phyloP scores from a whole-genome alignment of 2,329 filamentous ascomycete genomes.

The Trichoderma brevicompactum region DNA sequence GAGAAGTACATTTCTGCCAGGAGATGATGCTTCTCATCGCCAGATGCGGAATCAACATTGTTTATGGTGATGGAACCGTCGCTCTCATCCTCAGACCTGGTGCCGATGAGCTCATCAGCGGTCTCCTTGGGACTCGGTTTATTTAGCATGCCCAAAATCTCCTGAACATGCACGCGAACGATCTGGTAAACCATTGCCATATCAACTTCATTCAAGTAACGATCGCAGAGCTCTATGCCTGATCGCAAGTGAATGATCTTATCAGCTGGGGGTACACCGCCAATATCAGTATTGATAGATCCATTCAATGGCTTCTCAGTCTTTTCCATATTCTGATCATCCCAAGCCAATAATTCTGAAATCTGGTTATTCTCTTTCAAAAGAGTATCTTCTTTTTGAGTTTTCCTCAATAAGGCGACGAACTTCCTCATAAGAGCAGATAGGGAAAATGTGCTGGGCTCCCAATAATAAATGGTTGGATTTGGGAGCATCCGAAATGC shows the following conservation, averaged over 20 bases:
- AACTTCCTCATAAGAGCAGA: neutral
- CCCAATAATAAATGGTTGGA: neutral
- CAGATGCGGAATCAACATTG: neutral
- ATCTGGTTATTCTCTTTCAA: neutral
- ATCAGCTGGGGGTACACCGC: neutral
- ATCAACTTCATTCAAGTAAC: neutral
- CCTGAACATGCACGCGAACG: neutral
- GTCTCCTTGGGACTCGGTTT: neutral
- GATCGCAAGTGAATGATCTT: neutral
- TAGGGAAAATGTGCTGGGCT: neutral
- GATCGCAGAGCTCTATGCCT: neutral
- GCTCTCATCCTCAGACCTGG: no score
- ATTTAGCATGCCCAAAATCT: neutral
- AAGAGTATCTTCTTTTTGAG: no score
- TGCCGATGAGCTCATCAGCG: neutral
- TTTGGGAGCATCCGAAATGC: slow-evolving; percentile 8
- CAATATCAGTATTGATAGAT: neutral
- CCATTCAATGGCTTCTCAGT: neutral
- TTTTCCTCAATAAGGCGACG: neutral
- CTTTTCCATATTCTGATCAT: neutral
- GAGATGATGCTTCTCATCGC: neutral
- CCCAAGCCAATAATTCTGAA: neutral
- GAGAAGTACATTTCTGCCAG: neutral
- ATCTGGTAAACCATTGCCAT: slow-evolving; percentile 4
- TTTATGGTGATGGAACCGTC: neutral